These are phyloP conservation scores for Ustilago shanxiensis DNA, from an alignment of 1,284 basidiomycete genomes.

Conservation along the genomic window DNA sequence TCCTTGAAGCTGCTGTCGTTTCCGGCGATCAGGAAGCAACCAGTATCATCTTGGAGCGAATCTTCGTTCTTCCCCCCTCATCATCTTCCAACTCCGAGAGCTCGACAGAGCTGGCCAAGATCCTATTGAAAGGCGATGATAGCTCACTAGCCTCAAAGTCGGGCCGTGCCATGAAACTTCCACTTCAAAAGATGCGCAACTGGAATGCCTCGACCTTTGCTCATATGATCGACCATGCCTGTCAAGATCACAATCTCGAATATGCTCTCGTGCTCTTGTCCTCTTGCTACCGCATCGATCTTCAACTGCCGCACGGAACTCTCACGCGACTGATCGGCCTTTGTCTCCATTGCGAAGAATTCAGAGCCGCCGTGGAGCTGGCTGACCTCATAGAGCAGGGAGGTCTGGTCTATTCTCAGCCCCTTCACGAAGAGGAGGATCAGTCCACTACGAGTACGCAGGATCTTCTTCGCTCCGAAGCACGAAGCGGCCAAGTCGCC, in stretches of 20 bases:
- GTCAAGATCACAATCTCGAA: conserved; percentile 52
- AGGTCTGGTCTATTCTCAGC: conserved; percentile 18
- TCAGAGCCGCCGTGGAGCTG: conserved; percentile 52
- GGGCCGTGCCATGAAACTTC: conserved; percentile 9
- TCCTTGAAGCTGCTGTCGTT: conserved; percentile 49
- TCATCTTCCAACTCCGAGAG: background rate
- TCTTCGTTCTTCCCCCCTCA: conserved; percentile 20
- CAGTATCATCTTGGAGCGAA: conserved; percentile 28
- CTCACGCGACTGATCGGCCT: conserved; percentile 24
- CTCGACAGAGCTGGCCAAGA: conserved; percentile 16
- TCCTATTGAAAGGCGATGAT: conserved; percentile 9
- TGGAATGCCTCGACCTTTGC: conserved; percentile 57
- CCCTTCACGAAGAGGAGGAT: background rate
- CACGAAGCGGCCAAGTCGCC: conserved; percentile 21
- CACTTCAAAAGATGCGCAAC: conserved; percentile 28
- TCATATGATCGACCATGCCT: conserved; percentile 45
- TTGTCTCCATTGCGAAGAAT: conserved; percentile 45
- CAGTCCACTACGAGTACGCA: background rate
- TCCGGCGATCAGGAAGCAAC: conserved; percentile 27
- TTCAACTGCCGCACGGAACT: conserved; percentile 35
- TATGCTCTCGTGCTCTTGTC: conserved; percentile 46
- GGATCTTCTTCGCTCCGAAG: conserved; percentile 12
- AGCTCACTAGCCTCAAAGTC: background rate
- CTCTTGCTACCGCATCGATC: conserved; percentile 24
- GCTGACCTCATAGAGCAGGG: conserved; percentile 41